phyloP scores from a whole-genome alignment of 805 yeast genomes.

The Lipomyces yamadae region DNA sequence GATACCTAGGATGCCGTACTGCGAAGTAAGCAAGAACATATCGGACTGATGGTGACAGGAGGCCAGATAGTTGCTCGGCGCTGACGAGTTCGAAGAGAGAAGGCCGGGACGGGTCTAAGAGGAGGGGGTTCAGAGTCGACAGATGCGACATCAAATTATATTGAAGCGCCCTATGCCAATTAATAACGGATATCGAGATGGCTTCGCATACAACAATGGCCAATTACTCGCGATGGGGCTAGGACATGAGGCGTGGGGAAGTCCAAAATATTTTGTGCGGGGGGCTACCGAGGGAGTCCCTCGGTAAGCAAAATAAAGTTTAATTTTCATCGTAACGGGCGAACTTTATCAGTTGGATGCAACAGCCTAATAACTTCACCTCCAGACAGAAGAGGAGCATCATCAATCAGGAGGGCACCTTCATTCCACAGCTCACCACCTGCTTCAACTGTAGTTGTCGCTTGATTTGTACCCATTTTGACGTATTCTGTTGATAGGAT shows the following conservation, averaged over 20 bases:
- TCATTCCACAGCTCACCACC: background rate
- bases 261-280: too few species aligned
- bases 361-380: background rate
- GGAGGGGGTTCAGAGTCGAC: constrained; percentile 67
- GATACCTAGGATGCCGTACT: constrained; percentile 70
- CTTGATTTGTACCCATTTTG: background rate
- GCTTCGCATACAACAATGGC: background rate
- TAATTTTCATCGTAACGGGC: too few species aligned
- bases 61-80: constrained; percentile 72
- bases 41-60: constrained; percentile 81
- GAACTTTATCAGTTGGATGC: background rate
- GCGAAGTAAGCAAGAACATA: constrained; percentile 83
- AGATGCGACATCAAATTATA: constrained; percentile 26
- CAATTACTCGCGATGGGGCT: too few species aligned
- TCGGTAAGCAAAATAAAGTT: too few species aligned
- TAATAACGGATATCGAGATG: background rate
- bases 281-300: too few species aligned
- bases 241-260: too few species aligned
- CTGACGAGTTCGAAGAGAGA: constrained; percentile 88
- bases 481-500: background rate
- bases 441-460: background rate
- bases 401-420: too few species aligned
- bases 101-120: constrained; percentile 75
- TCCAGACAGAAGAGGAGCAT: too few species aligned
- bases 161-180: background rate